Base-by-base conservation (phyloP, 1,284 basidiomycete species). In the Ceratobasidium sp. region DNA sequence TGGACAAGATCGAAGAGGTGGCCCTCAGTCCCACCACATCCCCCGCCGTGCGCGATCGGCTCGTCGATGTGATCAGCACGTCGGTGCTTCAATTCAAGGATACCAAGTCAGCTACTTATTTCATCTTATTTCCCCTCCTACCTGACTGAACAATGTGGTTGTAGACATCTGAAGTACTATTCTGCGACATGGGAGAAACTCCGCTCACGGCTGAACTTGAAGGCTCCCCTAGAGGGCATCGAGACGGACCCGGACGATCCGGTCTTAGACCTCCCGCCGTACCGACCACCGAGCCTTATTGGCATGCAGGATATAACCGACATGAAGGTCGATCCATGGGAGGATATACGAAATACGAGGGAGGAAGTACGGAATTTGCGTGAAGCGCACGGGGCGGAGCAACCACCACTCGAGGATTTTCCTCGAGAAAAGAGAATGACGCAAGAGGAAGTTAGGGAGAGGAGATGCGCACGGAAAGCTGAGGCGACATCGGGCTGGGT, bases 171-270 rank as follows among this genome's bases (percentile, higher is more conserved):
- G 17, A 67, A 67, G 33, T 51, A 50, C 24, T 67, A 79, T 31
- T 79, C 80, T 27, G 78, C 57, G 51, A 74, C 31, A 24, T 63
- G 81, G 51, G 63, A 54, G 63, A 66, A 74, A 51, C 63, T 73
- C 27, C 15, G 65, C 33, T n/a, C 62, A 2, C 64, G 48, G 54
- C 75, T 41, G 6, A 59, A 27, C 14, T 71, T 41, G 15, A 36
- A 53, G 15, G 44, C 41, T 27, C 60, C 60, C 19, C 27, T 24
- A 7, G 50, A 90, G 85, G 93, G 92, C 6, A 82, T 93, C 17
- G 93, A 92, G 0, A 90, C 94, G 76, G 89, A 93, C 77, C 87
- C 86, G 1, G 89, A 90, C 19, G 92, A 94, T 76, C 86, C 89
- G 0, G 93, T 94, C 89, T 91, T 93, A 79, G 90, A 87, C 78